phyloP scores from a whole-genome alignment of 2,329 filamentous ascomycete species.

The Sporothrix humicola region DNA sequence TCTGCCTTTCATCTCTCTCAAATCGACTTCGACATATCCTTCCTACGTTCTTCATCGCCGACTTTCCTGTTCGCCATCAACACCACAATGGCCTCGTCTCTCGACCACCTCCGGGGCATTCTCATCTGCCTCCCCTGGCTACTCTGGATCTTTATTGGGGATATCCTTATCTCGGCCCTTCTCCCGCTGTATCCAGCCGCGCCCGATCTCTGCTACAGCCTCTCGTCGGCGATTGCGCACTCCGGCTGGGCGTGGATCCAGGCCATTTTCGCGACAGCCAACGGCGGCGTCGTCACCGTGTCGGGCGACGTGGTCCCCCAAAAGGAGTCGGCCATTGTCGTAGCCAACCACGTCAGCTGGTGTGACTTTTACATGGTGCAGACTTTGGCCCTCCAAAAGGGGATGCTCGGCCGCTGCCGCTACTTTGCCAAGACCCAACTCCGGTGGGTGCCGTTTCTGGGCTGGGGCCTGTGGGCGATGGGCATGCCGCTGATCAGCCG shows the following conservation, averaged over 20 bases:
- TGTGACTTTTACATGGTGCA: constrained; percentile 70
- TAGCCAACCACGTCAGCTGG: constrained; percentile 67
- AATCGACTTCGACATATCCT: not conserved
- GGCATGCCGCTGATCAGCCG: constrained; percentile 68
- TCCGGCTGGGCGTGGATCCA: constrained; percentile 65
- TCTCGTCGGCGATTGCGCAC: constrained; percentile 60
- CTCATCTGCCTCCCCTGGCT: constrained; percentile 58
- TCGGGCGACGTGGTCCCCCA: constrained; percentile 58
- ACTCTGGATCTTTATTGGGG: constrained; percentile 57
- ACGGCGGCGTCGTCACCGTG: constrained; percentile 59
- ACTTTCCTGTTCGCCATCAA: too few species aligned
- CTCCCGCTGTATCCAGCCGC: constrained; percentile 54
- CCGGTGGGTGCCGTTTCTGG: constrained; percentile 63
- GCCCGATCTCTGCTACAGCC: constrained; percentile 58
- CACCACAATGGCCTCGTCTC: not conserved
- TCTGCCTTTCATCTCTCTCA: not conserved
- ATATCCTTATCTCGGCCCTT: constrained; percentile 57
- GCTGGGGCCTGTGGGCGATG: constrained; percentile 69
- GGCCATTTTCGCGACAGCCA: constrained; percentile 59
- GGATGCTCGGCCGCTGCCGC: constrained; percentile 65
- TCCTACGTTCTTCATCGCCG: not conserved
- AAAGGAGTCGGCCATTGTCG: constrained; percentile 64
- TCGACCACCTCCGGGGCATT: constrained; percentile 49
- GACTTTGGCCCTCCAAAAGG: constrained; percentile 57
- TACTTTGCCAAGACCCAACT: constrained; percentile 68